Conservation (phyloP, 306 rosid genomes). For the Prosopis cineraria region DNA sequence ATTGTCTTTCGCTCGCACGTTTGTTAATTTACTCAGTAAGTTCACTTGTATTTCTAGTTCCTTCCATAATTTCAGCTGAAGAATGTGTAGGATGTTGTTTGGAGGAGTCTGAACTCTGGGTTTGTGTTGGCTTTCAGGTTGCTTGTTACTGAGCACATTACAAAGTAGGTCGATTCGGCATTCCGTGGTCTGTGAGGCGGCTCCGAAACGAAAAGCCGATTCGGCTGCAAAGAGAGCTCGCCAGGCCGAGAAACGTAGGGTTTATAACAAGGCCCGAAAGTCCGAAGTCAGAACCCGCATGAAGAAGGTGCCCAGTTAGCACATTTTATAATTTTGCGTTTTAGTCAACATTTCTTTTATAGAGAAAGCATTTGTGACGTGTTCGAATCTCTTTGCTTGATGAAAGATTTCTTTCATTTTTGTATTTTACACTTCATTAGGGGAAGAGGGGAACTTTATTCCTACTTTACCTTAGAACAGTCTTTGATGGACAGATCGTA, state of each 20-base stretch:
- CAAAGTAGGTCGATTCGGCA: constrained; percentile 45
- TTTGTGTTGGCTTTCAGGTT: constrained; percentile 49
- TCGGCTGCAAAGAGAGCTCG: constrained; percentile 88
- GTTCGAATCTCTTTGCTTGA: not conserved
- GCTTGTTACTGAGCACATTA: constrained; percentile 41
- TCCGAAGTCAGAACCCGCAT: constrained; percentile 83
- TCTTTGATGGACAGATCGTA: not conserved
- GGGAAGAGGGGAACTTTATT: not conserved
- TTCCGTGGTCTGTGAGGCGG: constrained; percentile 68
- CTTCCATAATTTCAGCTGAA: not conserved
- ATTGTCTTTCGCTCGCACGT: not conserved
- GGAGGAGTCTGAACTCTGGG: constrained; percentile 19
- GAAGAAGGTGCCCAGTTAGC: constrained; percentile 64
- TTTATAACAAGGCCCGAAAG: constrained; percentile 78
- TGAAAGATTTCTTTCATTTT: not conserved
- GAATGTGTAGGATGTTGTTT: not conserved
- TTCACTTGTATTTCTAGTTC: not conserved
- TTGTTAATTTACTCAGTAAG: not conserved
- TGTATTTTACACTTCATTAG: not conserved
- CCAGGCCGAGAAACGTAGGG: constrained; percentile 83
- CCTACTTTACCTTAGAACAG: constrained; percentile 3
- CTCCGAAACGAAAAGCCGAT: constrained; percentile 65
- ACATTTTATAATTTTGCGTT: not conserved
- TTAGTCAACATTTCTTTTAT: not conserved
- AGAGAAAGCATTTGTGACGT: not conserved